Evolutionary conservation across 2,329 filamentous ascomycete genomes (phyloP).

Genomic region (Scedosporium aurantiacum): DNA sequence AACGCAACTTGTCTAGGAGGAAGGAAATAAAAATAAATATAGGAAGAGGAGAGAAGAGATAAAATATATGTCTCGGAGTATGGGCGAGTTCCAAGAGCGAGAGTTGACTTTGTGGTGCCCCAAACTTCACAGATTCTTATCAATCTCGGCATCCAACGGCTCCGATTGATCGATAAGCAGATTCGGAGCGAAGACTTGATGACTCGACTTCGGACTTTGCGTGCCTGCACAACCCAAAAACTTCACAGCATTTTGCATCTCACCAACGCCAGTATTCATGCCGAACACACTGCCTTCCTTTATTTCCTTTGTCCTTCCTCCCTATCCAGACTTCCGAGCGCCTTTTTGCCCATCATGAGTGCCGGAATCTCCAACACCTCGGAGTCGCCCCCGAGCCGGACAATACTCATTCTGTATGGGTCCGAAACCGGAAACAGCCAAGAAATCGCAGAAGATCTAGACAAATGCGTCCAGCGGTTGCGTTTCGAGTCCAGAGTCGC

Average conservation of each 20-base stretch:
- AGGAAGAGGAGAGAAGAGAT: too few species aligned
- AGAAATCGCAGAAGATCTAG: constrained; percentile 80
- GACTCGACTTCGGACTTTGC: neutral
- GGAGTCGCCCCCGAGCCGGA: constrained; percentile 16
- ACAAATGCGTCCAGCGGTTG: constrained; percentile 60
- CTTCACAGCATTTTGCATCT: neutral
- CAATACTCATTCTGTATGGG: constrained; percentile 69
- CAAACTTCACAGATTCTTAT: neutral
- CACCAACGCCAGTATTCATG: neutral
- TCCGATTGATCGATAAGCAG: neutral
- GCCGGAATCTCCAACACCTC: neutral
- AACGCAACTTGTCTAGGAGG: too few species aligned
- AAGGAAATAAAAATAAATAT: too few species aligned
- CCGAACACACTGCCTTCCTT: neutral
- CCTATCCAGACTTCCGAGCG: neutral
- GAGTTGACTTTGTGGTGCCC: too few species aligned
- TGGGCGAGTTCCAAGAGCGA: too few species aligned
- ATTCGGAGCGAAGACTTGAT: neutral
- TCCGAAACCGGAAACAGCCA: constrained; percentile 93
- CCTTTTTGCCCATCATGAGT: neutral
- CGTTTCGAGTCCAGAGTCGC: constrained; percentile 66
- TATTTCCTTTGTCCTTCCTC: neutral
- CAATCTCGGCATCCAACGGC: neutral
- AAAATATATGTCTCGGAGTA: too few species aligned
- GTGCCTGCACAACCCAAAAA: neutral